Conservation (phyloP, 169 alveolate species). For the Ichthyophthirius multifiliis region DNA sequence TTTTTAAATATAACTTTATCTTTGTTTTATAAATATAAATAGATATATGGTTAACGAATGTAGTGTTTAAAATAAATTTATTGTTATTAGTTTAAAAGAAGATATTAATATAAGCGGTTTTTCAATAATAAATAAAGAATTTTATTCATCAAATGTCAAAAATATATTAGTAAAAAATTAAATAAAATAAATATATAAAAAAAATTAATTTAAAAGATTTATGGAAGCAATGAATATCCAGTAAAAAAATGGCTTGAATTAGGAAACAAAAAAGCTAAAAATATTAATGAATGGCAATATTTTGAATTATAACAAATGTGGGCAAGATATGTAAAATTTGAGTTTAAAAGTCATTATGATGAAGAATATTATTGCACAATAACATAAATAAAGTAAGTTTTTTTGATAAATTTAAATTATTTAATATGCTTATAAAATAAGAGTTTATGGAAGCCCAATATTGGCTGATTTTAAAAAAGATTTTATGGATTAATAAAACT, state of each 20-base stretch:
- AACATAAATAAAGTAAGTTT: neutral
- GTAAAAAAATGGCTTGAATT: neutral
- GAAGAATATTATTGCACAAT: conserved; percentile 10
- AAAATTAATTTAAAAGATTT: neutral
- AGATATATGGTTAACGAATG: conserved; percentile 10
- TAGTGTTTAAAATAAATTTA: neutral
- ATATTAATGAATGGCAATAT: neutral
- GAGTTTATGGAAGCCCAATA: conserved; percentile 1
- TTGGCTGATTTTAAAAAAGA: conserved; percentile 4
- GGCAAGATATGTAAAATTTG: conserved; percentile 1
- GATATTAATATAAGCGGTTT: conserved; percentile 8
- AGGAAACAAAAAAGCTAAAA: neutral
- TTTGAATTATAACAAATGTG: neutral
- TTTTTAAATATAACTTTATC: neutral
- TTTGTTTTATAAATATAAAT: neutral
- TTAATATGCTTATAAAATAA: neutral
- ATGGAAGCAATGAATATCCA: conserved; percentile 18
- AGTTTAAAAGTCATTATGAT: neutral
- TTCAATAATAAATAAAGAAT: conserved; percentile 4
- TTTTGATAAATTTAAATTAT: neutral
- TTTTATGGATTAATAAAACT: neutral
- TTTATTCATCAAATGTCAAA: conserved; percentile 19
- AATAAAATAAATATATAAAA: neutral
- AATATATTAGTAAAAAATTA: neutral
- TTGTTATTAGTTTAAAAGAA: conserved; percentile 6